Percentiles rank a stretch among this genome's conserved stretches.
Conservation (phyloP, 129 eudicot species). For the Pseudognaphalium luteoalbum region DNA sequence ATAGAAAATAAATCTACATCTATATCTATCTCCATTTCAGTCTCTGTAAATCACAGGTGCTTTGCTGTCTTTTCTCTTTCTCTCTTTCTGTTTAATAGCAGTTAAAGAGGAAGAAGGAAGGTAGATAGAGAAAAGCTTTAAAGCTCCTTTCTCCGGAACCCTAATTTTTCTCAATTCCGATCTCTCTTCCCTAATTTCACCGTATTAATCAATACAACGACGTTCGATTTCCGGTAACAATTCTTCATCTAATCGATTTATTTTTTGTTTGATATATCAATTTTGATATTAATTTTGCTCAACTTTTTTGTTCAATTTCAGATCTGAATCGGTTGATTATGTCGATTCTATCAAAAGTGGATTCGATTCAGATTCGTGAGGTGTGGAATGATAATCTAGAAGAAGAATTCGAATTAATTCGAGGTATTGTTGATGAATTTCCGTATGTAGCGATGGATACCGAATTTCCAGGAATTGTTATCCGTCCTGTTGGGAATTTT, state of each 20-base stretch:
- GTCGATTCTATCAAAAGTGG: slow-evolving; percentile 65
- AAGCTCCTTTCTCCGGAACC: slow-evolving; percentile 21
- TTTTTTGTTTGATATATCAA: not conserved
- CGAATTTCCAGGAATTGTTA: slow-evolving; percentile 84
- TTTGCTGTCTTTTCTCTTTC: slow-evolving; percentile 42
- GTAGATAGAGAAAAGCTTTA: slow-evolving; percentile 31
- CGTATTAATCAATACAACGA: not conserved
- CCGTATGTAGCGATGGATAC: slow-evolving; percentile 90
- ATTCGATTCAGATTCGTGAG: slow-evolving; percentile 78
- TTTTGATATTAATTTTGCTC: not conserved
- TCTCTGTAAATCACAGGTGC: slow-evolving; percentile 19
- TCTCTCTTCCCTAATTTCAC: slow-evolving; percentile 17
- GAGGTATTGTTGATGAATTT: slow-evolving; percentile 61
- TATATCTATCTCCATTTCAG: slow-evolving; percentile 23
- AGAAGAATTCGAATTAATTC: slow-evolving; percentile 71
- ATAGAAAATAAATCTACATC: not conserved
- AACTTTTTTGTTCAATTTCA: not conserved
- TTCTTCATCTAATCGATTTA: not conserved
- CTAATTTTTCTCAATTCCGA: slow-evolving; percentile 10
- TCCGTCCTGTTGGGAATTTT: slow-evolving; percentile 77
- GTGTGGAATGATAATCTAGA: slow-evolving; percentile 83
- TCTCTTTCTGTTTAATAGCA: slow-evolving; percentile 28
- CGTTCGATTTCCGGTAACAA: slow-evolving; percentile 28
- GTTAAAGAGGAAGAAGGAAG: slow-evolving; percentile 24
- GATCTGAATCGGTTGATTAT: not conserved